A percentile compares a stretch with the other conserved stretches of the same genome.
phyloP scores from a whole-genome alignment of 441 rosid species.

The Erodium chrysanthum region DNA sequence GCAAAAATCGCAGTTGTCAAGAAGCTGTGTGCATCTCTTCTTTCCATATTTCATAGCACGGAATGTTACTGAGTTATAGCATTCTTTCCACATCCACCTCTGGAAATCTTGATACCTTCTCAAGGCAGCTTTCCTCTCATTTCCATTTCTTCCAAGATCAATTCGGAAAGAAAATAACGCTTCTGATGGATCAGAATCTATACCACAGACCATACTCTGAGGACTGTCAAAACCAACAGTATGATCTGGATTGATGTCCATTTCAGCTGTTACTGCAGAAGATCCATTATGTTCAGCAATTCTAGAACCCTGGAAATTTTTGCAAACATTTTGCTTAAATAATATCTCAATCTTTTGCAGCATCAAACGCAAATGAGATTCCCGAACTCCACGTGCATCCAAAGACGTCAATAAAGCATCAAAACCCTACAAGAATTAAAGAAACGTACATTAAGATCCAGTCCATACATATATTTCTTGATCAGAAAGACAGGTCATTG shows the following conservation, averaged over 20 bases:
- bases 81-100: constrained; percentile 77
- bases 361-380: constrained; percentile 57
- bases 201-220: constrained; percentile 43
- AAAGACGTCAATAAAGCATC: constrained; percentile 47
- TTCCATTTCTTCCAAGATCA: constrained; percentile 53
- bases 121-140: constrained; percentile 47
- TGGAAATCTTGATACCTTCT: constrained; percentile 60
- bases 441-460: neutral
- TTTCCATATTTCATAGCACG: constrained; percentile 39
- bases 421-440: constrained; percentile 41
- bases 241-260: constrained; percentile 29
- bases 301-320: constrained; percentile 25
- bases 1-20: constrained; percentile 43
- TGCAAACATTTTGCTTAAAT: constrained; percentile 52
- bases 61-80: constrained; percentile 30
- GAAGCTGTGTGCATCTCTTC: constrained; percentile 41
- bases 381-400: constrained; percentile 70
- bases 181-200: constrained; percentile 37
- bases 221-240: constrained; percentile 42
- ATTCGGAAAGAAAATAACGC: constrained; percentile 48
- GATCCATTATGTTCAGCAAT: constrained; percentile 26
- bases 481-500: no score
- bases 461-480: no score
- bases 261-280: constrained; percentile 25
- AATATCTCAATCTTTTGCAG: constrained; percentile 54